These are phyloP conservation scores for Vitis vinifera DNA, from an alignment of 164 flowering plant genomes.

Conservation along the genomic window ASM3070453v1 NC_081810.1:4371501-4372000, in stretches of 20 bases:
- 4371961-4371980: slow-evolving; percentile 14
- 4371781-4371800: slow-evolving; percentile 3
- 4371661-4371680: not conserved
- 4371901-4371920: slow-evolving; percentile 16
- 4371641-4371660: not conserved
- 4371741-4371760: slow-evolving; percentile 20
- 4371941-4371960: slow-evolving; percentile 16
- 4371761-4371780: slow-evolving; percentile 18
- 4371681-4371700: not conserved
- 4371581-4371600: slow-evolving; percentile 92
- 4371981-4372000: slow-evolving; percentile 19
- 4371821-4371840: slow-evolving; percentile 15
- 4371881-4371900: not conserved
- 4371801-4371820: slow-evolving; percentile 4
- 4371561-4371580: slow-evolving; percentile 80
- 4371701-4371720: slow-evolving; percentile 37
- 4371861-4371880: slow-evolving; percentile 1
- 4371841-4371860: slow-evolving; percentile 8
- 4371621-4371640: not conserved
- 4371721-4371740: slow-evolving; percentile 31
- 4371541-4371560: slow-evolving; percentile 22
- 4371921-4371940: slow-evolving; percentile 11
- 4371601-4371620: slow-evolving; percentile 69
- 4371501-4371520: slow-evolving; percentile 24
- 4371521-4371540: slow-evolving; percentile 23